Evolutionary conservation across 768 basidiomycete species (phyloP), one percentile per base, ranked within the genome.

Genomic region (Lentinula boryana): DNA sequence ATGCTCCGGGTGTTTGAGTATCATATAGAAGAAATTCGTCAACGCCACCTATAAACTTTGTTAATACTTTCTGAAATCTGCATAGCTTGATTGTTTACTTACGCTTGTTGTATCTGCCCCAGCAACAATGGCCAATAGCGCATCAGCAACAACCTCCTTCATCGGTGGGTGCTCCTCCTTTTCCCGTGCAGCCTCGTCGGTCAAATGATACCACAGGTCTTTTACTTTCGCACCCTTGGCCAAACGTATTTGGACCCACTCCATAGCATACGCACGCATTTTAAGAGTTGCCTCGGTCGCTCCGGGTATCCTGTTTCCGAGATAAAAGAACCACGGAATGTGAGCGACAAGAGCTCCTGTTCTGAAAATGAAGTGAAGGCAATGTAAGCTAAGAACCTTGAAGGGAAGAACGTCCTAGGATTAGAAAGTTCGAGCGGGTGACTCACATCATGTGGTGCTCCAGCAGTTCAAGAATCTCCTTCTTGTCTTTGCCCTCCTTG

Each of bases 201-300:
- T 66, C 69, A 82, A 68, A 61, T 82, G 75, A 64, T 81, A 76
- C 68, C 78, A 80, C 16, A 72, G 65, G 56, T 72, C 71, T 43
- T 71, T 72, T 7, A 58, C 63, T 33, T 61, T 58, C 18, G 70
- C 60, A 10, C 70, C 68, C 31, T 60, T 54, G 40, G 60, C 61
- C n/a, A 69, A 46, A 35, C 71, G 68, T 51, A 49, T 60, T 3
- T 48, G 63, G 8, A 66, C 68, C 36, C 63, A 63, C 27, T 64
- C 43, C 5, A 65, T 59, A 15, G 65, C 69, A 38, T 66, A 79
- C 56, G 61, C 64, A 31, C 72, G 64, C 23, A 68, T 58, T 18
- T 61, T 66, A 5, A 64, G 48, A 31, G 69, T 58, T 32, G 64
- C 63, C 21, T 62, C 61, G n/a, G 70, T 69, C 5, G 75, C 48